phyloP scores from a whole-genome alignment of 129 eudicot genomes.

The Cynara cardunculus region DNA sequence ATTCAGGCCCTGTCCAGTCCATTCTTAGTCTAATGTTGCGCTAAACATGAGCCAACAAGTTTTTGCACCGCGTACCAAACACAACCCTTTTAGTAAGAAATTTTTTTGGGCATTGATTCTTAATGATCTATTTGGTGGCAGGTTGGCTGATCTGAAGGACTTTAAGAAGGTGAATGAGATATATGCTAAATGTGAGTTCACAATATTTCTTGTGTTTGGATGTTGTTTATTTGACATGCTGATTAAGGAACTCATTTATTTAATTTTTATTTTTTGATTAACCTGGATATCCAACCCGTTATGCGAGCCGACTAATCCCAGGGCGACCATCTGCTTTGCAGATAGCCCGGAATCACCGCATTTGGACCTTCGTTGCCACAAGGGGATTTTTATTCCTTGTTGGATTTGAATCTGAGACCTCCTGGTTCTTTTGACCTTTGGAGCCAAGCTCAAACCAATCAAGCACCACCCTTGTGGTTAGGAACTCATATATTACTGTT shows the following conservation, averaged over 20 bases:
- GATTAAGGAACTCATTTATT: background rate
- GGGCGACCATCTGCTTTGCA: too few species aligned
- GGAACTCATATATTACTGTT: too few species aligned
- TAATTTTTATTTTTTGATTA: too few species aligned
- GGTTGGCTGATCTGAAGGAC: constrained; percentile 98
- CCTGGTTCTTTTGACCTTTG: too few species aligned
- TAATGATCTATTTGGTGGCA: constrained; percentile 25
- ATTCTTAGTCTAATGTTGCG: background rate
- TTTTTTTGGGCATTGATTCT: background rate
- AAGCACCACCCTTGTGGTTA: too few species aligned
- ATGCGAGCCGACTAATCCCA: too few species aligned
- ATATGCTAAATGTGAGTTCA: constrained; percentile 86
- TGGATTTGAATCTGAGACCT: too few species aligned
- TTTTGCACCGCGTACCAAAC: background rate
- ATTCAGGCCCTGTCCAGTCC: background rate
- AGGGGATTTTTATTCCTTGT: too few species aligned
- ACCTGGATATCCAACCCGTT: too few species aligned
- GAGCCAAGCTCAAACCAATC: too few species aligned
- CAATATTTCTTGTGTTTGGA: background rate
- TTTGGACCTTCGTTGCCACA: too few species aligned
- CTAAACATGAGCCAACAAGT: background rate
- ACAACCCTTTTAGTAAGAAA: background rate
- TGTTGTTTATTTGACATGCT: background rate
- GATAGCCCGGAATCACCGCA: too few species aligned
- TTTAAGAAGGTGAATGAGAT: constrained; percentile 93